Evolutionary conservation across 108 stramenopile genomes (phyloP).

Genomic region (Conticribra weissflogii): DNA sequence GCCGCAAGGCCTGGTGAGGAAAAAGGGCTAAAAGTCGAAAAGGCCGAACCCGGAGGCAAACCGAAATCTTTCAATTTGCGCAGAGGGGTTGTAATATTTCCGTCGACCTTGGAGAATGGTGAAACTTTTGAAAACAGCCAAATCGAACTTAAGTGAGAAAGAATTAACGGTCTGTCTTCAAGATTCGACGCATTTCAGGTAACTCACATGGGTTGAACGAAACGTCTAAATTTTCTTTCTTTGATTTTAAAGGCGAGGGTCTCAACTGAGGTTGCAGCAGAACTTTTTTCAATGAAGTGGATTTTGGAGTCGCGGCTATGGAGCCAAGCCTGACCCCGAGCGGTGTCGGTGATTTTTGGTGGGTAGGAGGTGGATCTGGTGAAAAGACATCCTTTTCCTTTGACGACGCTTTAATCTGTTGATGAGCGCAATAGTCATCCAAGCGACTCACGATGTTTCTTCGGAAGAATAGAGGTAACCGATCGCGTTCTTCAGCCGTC

Average conservation of each 20-base stretch:
- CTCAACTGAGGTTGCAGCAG: slow-evolving; percentile 23
- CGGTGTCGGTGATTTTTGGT: background rate
- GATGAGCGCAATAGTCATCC: slow-evolving; percentile 23
- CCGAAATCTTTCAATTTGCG: background rate
- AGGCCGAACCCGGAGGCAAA: slow-evolving; percentile 11
- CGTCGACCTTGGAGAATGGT: background rate
- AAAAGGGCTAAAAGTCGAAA: slow-evolving; percentile 42
- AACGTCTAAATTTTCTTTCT: slow-evolving; percentile 21
- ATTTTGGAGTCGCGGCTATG: background rate
- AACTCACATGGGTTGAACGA: slow-evolving; percentile 8
- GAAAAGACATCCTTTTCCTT: slow-evolving; percentile 1
- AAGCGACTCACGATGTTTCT: slow-evolving; percentile 15
- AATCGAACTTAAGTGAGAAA: background rate
- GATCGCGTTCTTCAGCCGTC: slow-evolving; percentile 49
- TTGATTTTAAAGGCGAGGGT: slow-evolving; percentile 37
- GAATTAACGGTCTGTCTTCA: background rate
- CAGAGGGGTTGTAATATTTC: background rate
- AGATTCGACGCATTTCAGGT: background rate
- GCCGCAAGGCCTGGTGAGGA: slow-evolving; percentile 28
- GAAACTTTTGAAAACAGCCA: slow-evolving; percentile 26
- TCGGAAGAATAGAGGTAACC: slow-evolving; percentile 56
- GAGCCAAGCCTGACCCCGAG: background rate
- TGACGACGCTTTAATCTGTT: slow-evolving; percentile 5
- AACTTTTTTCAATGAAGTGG: slow-evolving; percentile 14
- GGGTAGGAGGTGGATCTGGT: background rate